A percentile compares a stretch with the other conserved stretches of the same genome.
Conservation (phyloP, 208 protist species). For the Crithidia bombi region DNA sequence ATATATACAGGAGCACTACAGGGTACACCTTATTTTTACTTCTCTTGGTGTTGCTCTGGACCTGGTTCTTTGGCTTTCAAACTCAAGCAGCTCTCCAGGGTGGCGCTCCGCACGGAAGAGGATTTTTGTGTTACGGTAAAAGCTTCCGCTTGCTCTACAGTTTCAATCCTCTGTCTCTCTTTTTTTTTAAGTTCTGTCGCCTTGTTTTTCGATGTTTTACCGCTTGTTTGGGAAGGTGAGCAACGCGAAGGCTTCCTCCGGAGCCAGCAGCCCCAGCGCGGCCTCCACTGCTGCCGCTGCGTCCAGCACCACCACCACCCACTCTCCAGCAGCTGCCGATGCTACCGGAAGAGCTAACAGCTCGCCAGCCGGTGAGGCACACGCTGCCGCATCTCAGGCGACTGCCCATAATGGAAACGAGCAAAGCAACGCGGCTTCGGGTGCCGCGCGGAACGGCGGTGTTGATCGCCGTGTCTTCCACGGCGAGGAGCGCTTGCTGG, state of each 20-base stretch:
- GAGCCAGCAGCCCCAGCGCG: not conserved
- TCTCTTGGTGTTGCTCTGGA: too few relatives aligned
- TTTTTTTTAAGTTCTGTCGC: not conserved
- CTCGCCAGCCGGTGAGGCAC: not conserved
- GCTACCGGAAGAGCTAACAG: not conserved
- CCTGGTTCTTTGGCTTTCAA: too few relatives aligned
- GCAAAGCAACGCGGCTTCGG: not conserved
- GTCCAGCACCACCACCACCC: not conserved
- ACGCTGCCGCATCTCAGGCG: not conserved
- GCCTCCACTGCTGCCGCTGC: not conserved
- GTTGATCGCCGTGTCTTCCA: slow-evolving; percentile 26
- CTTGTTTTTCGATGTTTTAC: slow-evolving; percentile 30
- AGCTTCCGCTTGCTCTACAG: not conserved
- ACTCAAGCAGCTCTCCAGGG: too few relatives aligned
- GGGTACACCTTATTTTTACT: too few relatives aligned
- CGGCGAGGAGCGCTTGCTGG: slow-evolving; percentile 32
- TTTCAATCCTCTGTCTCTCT: not conserved
- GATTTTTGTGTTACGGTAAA: too few relatives aligned
- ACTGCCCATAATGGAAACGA: not conserved
- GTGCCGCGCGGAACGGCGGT: not conserved
- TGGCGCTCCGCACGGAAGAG: too few relatives aligned
- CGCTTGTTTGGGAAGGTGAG: slow-evolving; percentile 18
- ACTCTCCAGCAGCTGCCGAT: not conserved
- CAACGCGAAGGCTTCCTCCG: slow-evolving; percentile 1
- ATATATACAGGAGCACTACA: too few relatives aligned